phyloP scores from a whole-genome alignment of 257 asterid genomes.

The Verbascum thapsus region DNA sequence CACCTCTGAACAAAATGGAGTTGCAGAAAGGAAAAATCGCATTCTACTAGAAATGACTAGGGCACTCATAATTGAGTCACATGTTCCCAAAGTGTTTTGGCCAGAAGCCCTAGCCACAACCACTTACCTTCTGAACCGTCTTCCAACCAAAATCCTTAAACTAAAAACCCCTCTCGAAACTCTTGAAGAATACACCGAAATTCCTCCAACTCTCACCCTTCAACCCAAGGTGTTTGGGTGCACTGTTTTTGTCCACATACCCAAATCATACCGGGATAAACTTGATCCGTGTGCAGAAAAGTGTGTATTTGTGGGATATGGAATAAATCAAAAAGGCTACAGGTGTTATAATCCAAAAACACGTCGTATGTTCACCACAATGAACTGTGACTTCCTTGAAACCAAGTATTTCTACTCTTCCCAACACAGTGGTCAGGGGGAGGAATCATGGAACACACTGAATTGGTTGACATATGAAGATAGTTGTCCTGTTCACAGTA shows the following conservation, averaged over 20 bases:
- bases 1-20: not conserved
- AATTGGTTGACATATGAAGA: no score
- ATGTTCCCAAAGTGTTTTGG: not conserved
- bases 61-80: not conserved
- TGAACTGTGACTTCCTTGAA: not conserved
- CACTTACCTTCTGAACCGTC: not conserved
- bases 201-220: not conserved
- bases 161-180: not conserved
- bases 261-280: not conserved
- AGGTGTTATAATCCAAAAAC: no score
- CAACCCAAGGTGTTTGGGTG: not conserved
- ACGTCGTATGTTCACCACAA: not conserved
- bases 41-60: not conserved
- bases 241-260: not conserved
- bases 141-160: not conserved
- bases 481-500: no score
- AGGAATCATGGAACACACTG: no score
- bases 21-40: not conserved
- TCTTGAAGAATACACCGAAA: not conserved
- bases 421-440: no score
- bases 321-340: no score
- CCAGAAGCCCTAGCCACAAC: not conserved
- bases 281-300: slow-evolving; percentile 5
- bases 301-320: no score
- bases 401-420: not conserved